Base-by-base conservation (phyloP, 768 basidiomycete genomes). In the Suillus weaverae region DNA sequence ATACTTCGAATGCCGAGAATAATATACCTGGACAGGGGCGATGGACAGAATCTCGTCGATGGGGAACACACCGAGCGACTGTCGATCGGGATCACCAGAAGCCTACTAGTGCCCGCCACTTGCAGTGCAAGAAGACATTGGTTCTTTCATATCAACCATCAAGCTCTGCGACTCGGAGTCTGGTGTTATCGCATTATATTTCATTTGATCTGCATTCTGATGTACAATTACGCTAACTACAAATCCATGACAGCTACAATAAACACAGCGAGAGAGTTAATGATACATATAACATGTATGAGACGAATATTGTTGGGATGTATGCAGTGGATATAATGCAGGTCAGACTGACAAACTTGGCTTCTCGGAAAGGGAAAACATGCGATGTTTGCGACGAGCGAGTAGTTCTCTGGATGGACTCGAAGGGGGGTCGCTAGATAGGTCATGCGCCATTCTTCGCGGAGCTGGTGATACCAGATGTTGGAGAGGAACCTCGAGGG, bases 401-500 rank as follows among this genome's bases (percentile, higher is more conserved):
- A 81, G 75, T 26, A 83, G 60, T 41, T 82, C 81, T 64, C 80
- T 78, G 59, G 83, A 78, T 8, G 86, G 86, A 65, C 86, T 86
- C 18, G 78, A 77, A 2, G 68, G 74, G 69, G 84, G 83, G 67
- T 87, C 86, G 69, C 83, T 83, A 5, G 78, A 76, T 1, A 76
- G 75, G 62, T 83, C 80, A 38, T 76, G 73, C 61, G 80, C 73
- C 22, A 64, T 66, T 46, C 83, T 81, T 41, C 81, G 84, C 48
- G 83, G 74, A 26, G 79, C 81, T 7, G 89, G 88, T 9, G 89
- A 92, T 44, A 86, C 84, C 38, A 91, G 74, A 69, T 87, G 86
- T 65, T 84, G 83, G n/a, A 89, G 89, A 0, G 88, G 90, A 20
- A 90, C 86, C 72, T 89, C 87, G 0, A 89, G 88, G 33, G 85